Base-by-base conservation (phyloP, 164 flowering plant genomes). In the Sedum album region DNA sequence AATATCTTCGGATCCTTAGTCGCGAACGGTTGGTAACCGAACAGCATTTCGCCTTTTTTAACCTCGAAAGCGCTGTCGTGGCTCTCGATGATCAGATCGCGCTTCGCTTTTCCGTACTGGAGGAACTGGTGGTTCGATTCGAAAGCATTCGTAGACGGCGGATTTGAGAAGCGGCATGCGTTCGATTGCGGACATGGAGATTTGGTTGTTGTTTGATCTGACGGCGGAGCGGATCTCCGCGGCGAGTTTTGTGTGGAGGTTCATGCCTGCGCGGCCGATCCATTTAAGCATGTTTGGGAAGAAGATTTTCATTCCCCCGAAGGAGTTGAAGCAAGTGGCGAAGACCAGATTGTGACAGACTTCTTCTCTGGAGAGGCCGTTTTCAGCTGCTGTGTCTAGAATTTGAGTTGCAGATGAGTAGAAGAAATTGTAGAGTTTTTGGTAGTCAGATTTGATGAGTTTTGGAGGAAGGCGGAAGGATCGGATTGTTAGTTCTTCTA, bases 81-180 rank as follows among this genome's bases (percentile, higher is more conserved):
- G 31, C 48, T 53, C 20, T 44, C 62, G 21, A 68, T 38, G 14
- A 68, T 41, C 15, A 68, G 60, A 38, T 68, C 71, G n/a, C 31
- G 26, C 15, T 41, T 68, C 31, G 71, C 71, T 36, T 62, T 57
- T 0, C 49, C 71, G 71, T 53, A 68, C 21, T 68, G 71, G 18
- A 57, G 65, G 51, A 18, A 68, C 71, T 31, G 71, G 71, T 1
- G 71, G 71, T n/a, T 44, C 62, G 46, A 68, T 38, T 0, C 71
- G 31, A 15, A 68, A 39, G 41, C 63, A 11, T 60, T 68, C 71
- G 71, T 68, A 68, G 20, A 68, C 71, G 1, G 61, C 26, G 1
- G 71, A 68, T 42, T 68, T 57, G 33, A 57, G 30, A 15, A 68
- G 51, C 26, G 61, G 35, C 71, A 68, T 68, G n/a, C 42, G 35